Percentiles rank a stretch among this genome's conserved stretches.
Evolutionary conservation across 164 flowering plant species (phyloP).

Genomic region (Akebia trifoliata): DNA sequence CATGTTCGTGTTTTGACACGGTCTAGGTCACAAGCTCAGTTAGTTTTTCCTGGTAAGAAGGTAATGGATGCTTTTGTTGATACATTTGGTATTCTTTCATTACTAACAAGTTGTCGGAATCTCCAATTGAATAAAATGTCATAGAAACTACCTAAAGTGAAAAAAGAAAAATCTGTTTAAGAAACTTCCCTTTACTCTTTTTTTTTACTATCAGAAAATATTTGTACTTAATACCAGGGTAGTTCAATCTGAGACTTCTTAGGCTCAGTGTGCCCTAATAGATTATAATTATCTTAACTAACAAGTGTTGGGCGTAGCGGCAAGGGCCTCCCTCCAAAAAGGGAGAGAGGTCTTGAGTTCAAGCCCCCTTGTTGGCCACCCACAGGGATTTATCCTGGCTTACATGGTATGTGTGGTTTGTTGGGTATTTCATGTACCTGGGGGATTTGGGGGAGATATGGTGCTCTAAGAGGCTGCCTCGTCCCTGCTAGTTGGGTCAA

Average conservation of each 20-base stretch:
- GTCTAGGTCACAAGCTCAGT: conserved; percentile 69
- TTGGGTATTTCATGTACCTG: no score
- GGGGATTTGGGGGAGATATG: no score
- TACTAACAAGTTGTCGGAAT: not conserved
- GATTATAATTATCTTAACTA: not conserved
- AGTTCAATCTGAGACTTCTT: not conserved
- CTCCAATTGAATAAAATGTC: not conserved
- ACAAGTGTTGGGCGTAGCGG: no score
- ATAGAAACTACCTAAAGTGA: not conserved
- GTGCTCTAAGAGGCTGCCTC: no score
- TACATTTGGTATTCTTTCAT: not conserved
- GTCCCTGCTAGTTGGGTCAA: no score
- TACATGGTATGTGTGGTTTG: no score
- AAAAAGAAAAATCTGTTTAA: not conserved
- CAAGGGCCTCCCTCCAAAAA: no score
- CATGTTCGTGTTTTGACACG: conserved; percentile 75
- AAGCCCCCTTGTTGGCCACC: no score
- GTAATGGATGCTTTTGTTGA: conserved; percentile 48
- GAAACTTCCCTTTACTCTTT: not conserved
- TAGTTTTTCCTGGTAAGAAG: conserved; percentile 99
- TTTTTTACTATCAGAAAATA: not conserved
- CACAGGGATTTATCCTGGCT: no score
- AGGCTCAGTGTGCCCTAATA: not conserved
- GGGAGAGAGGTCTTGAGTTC: no score
- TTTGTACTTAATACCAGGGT: not conserved